Evolutionary conservation across 768 basidiomycete genomes (phyloP).

Genomic region (Psilocybe cubensis): DNA sequence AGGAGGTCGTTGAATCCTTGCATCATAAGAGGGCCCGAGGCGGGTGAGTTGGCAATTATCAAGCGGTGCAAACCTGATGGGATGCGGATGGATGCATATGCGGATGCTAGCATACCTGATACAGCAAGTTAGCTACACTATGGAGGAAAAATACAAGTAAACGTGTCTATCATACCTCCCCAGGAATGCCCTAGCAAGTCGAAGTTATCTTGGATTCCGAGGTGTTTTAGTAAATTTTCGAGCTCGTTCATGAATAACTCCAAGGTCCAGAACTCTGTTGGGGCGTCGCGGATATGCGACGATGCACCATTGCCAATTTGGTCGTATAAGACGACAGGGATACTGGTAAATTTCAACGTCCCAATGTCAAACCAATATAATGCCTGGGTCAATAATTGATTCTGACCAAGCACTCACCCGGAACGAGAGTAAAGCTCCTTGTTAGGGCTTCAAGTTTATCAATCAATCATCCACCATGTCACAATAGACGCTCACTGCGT

Average conservation of each 20-base stretch:
- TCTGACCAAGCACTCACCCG: neutral
- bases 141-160: neutral
- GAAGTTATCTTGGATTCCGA: conserved; percentile 44
- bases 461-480: neutral
- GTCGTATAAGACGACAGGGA: conserved; percentile 59
- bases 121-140: neutral
- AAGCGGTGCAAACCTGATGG: conserved; percentile 50
- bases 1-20: neutral
- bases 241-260: conserved; percentile 58
- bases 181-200: conserved; percentile 52
- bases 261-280: conserved; percentile 51
- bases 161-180: conserved; percentile 40
- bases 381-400: too few relatives aligned
- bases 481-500: too few relatives aligned
- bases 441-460: neutral
- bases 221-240: conserved; percentile 44
- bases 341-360: conserved; percentile 12
- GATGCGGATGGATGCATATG: conserved; percentile 30
- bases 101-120: conserved; percentile 40
- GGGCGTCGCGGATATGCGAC: conserved; percentile 47
- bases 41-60: conserved; percentile 33
- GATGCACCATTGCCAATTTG: conserved; percentile 58
- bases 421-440: neutral
- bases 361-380: neutral
- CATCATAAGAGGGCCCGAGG: neutral